Evolutionary conservation across 192 early-diverging fungal genomes (phyloP), one percentile per base, ranked within the genome.

Genomic region (Coemansia sp.): DNA sequence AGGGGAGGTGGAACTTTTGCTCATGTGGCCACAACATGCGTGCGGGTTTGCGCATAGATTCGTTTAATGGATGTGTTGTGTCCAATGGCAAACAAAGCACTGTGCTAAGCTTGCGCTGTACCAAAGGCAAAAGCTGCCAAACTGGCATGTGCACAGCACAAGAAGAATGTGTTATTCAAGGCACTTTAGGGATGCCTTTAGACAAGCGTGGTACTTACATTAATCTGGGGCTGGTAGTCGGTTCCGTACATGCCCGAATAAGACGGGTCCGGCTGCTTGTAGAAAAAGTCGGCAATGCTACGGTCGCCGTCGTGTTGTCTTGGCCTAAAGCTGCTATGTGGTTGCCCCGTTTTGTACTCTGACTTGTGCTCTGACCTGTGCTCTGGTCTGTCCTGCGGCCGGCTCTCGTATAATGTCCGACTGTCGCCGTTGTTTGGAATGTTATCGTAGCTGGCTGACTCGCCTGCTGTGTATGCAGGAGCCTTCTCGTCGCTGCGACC

Each of bases 151-250:
- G 41, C 41, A 45, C n/a, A 15, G 11, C 4, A n/a, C 41, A 45
- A 12, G 15, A 45, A 45, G 41, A 45, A 45, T 45, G 41, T 15
- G 14, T 4, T 45, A n/a, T 38, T 45, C 14, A n/a, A 49, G 48
- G 48, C 48, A 7, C 48, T 8, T 47, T 17, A 19, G 48, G 19
- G 14, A 15, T n/a, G 15, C 41, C 41, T 45, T 45, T 45, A 12
- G 11, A 15, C 14, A 50, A 23, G 24, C 1, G 1, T 32, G 17
- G 35, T 51, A 70, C 73, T 76, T 76, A 76, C 73, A 45, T 64
- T 71, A 51, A 74, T 22, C 39, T 80, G 68, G 15, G 77, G 77
- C 35, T 67, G 29, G 39, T 80, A 80, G 62, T 80, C 72, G 23
- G 69, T 53, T 9, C 72, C 68, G 24, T 74, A 80, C 54, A 22